Evolutionary conservation across 768 basidiomycete genomes (phyloP).

Genomic region (Cyclocybe cylindracea): DNA sequence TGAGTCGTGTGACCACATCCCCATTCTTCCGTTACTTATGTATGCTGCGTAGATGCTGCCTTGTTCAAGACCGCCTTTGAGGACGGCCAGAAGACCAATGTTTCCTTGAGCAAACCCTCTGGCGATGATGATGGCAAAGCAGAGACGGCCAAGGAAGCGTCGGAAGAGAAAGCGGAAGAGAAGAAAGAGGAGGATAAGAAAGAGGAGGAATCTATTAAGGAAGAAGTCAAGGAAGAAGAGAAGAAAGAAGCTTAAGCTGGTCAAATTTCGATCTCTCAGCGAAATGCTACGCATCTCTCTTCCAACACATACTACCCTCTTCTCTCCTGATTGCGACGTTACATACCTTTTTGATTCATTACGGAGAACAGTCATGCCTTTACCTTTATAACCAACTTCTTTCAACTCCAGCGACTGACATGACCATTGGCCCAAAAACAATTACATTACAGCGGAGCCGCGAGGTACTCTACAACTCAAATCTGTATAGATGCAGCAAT

Average conservation of each 20-base stretch:
- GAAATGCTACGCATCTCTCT: neutral
- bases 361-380: slow-evolving; percentile 11
- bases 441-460: slow-evolving; percentile 12
- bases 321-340: neutral
- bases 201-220: slow-evolving; percentile 27
- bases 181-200: slow-evolving; percentile 27
- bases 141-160: slow-evolving; percentile 23
- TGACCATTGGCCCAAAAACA: neutral
- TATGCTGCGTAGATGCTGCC: slow-evolving; percentile 61
- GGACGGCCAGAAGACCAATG: slow-evolving; percentile 74
- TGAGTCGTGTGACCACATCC: slow-evolving; percentile 40
- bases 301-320: neutral
- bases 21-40: neutral
- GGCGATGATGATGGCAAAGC: slow-evolving; percentile 25
- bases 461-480: slow-evolving; percentile 13
- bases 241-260: slow-evolving; percentile 23
- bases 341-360: slow-evolving; percentile 13
- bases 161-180: slow-evolving; percentile 31
- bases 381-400: neutral
- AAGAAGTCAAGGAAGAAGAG: slow-evolving; percentile 36
- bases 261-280: neutral
- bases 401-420: too few relatives aligned
- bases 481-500: slow-evolving; percentile 11
- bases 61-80: slow-evolving; percentile 92
- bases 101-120: slow-evolving; percentile 34